phyloP scores from a whole-genome alignment of 352 stramenopile genomes.

The Pythium sukuiense region DNA sequence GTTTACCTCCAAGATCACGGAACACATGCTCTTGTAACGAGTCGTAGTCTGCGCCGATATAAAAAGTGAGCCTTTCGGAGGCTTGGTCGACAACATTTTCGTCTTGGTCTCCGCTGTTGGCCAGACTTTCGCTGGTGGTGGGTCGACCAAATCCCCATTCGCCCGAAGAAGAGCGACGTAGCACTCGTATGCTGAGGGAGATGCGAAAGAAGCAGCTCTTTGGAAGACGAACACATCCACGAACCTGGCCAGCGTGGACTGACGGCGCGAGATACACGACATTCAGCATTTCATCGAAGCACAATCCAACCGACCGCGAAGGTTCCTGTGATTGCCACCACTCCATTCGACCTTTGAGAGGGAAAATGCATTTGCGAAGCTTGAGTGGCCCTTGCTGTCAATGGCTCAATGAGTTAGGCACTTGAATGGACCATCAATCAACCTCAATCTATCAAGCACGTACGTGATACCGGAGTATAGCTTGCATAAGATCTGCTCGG shows the following conservation, averaged over 20 bases:
- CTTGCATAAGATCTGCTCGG: slow-evolving; percentile 42
- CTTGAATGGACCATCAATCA: too few species aligned
- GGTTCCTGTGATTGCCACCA: slow-evolving; percentile 58
- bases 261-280: slow-evolving; percentile 26
- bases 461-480: slow-evolving; percentile 53
- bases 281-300: slow-evolving; percentile 22
- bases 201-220: slow-evolving; percentile 57
- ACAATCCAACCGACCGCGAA: slow-evolving; percentile 41
- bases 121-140: background rate
- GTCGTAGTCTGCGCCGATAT: slow-evolving; percentile 58
- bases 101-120: slow-evolving; percentile 2
- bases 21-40: slow-evolving; percentile 51
- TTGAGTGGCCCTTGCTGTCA: slow-evolving; percentile 49
- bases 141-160: background rate
- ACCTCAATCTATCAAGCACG: slow-evolving; percentile 4
- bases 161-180: slow-evolving; percentile 1
- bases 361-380: slow-evolving; percentile 56
- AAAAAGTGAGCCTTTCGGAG: slow-evolving; percentile 37
- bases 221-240: slow-evolving; percentile 42
- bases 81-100: slow-evolving; percentile 16
- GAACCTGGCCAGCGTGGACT: slow-evolving; percentile 5
- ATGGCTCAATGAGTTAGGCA: background rate
- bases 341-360: slow-evolving; percentile 54
- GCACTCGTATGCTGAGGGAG: slow-evolving; percentile 28
- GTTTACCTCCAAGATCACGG: slow-evolving; percentile 38